Evolutionary conservation across 352 stramenopile genomes (phyloP), one percentile per base, ranked within the genome.

Genomic region (Globisporangium rhizosaccharum): DNA sequence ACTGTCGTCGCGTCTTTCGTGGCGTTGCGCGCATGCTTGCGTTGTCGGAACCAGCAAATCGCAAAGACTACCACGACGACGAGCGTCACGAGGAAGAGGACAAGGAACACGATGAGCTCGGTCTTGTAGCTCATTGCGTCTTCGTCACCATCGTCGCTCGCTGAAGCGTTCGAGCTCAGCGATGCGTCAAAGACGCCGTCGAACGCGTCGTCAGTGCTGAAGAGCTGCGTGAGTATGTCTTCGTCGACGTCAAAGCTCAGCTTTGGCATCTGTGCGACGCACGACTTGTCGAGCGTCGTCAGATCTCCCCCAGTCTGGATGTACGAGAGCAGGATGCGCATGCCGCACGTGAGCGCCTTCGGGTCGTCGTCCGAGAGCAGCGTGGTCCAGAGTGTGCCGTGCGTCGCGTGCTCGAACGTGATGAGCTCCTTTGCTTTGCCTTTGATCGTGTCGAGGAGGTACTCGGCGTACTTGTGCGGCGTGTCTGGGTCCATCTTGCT

Each of bases 241-340:
- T 53, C 45, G 44, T 54, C 41, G 3, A 74, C 28, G 3, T 53
- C 67, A n/a, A 83, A 67, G 51, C 28, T 71, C 33, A 83, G 60
- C 11, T 44, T 46, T 6, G 68, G 62, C 61, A 85, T 70, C 14
- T 33, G 42, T 26, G 20, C 39, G 25, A 85, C 60, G 54, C 78
- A 88, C 0, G 73, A 71, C 18, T 61, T 70, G 61, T 86, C 75
- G 25, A 86, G 37, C n/a, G 30, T 49, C 1, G 56, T 23, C 25
- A 87, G 51, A 46, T 81, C 65, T 3, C 75, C 71, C 14, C 56
- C 48, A 23, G 49, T 61, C 42, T 51, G 62, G 15, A 87, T 72
- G 28, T 79, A 85, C 17, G 70, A 76, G 9, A 61, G 45, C 37
- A 85, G 50, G n/a, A 87, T n/a, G n/a, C n/a, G n/a, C n/a, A n/a